Percentiles rank a stretch among this genome's conserved stretches.
These are phyloP conservation scores for Daedalea quercina DNA, from an alignment of 768 basidiomycete genomes.

Conservation along the genomic window DNA sequence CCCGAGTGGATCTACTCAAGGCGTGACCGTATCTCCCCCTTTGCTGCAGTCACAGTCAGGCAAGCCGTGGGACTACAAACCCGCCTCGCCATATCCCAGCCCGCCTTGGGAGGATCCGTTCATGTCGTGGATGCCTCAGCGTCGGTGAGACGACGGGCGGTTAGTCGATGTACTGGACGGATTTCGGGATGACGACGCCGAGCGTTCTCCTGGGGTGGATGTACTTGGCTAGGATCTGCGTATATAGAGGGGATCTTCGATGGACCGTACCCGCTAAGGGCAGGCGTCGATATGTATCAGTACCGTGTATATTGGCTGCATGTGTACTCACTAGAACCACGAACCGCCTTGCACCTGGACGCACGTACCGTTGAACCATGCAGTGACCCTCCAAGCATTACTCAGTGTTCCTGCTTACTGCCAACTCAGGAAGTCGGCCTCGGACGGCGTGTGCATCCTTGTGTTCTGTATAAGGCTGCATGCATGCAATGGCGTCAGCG, in stretches of 20 bases:
- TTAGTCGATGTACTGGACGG: too few species aligned
- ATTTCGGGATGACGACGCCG: too few species aligned
- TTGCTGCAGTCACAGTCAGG: slow-evolving; percentile 9
- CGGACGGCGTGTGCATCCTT: not conserved
- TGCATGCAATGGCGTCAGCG: not conserved
- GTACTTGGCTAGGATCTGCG: not conserved
- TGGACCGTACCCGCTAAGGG: not conserved
- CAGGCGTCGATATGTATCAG: not conserved
- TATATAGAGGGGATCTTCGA: not conserved
- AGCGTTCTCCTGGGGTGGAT: too few species aligned
- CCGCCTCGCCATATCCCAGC: slow-evolving; percentile 18
- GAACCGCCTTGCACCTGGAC: too few species aligned
- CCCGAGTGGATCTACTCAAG: not conserved
- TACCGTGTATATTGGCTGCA: not conserved
- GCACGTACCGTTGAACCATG: too few species aligned
- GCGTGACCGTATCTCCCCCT: slow-evolving; percentile 13
- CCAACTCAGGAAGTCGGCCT: too few species aligned
- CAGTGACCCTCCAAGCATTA: too few species aligned
- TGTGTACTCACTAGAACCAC: not conserved
- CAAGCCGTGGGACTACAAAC: slow-evolving; percentile 17
- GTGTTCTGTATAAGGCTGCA: not conserved
- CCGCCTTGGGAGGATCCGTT: slow-evolving; percentile 47
- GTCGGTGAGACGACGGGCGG: slow-evolving; percentile 13
- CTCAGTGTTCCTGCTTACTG: too few species aligned
- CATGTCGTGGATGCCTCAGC: slow-evolving; percentile 55